Evolutionary conservation across 352 stramenopile species (phyloP).

Genomic region (Pythium monospermum): DNA sequence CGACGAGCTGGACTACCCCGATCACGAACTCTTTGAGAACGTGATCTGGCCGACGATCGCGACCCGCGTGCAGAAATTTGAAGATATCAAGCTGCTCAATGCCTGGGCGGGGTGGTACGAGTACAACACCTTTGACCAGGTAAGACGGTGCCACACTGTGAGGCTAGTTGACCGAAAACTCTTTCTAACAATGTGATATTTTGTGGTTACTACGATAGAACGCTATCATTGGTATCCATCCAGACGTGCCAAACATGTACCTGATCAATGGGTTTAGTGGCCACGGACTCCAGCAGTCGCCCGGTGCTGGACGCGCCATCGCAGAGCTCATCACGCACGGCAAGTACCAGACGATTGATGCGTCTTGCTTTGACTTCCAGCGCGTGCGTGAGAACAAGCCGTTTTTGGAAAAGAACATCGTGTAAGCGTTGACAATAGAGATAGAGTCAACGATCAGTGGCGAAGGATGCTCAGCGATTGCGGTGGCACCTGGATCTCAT

Average conservation of each 20-base stretch:
- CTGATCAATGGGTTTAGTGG: conserved; percentile 83
- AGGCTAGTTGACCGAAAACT: too few relatives aligned
- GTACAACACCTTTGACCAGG: conserved; percentile 85
- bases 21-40: conserved; percentile 70
- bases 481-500: conserved; percentile 5
- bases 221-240: conserved; percentile 75
- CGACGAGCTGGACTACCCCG: conserved; percentile 63
- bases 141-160: too few relatives aligned
- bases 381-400: conserved; percentile 63
- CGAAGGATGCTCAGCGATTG: conserved; percentile 65
- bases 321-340: conserved; percentile 69
- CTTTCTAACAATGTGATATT: too few relatives aligned
- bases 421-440: conserved; percentile 45
- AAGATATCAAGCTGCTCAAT: conserved; percentile 75
- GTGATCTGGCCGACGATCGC: conserved; percentile 81
- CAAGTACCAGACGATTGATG: conserved; percentile 70
- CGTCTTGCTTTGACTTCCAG: conserved; percentile 64
- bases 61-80: conserved; percentile 64
- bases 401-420: conserved; percentile 72
- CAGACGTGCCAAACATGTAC: conserved; percentile 77
- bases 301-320: conserved; percentile 67
- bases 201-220: conserved; percentile 38
- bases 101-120: conserved; percentile 83
- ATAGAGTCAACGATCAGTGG: conserved; percentile 32
- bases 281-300: conserved; percentile 76